These are phyloP conservation scores for Sphaerostilbella broomeana DNA, from an alignment of 2,329 filamentous ascomycete species.

Conservation along the genomic window DNA sequence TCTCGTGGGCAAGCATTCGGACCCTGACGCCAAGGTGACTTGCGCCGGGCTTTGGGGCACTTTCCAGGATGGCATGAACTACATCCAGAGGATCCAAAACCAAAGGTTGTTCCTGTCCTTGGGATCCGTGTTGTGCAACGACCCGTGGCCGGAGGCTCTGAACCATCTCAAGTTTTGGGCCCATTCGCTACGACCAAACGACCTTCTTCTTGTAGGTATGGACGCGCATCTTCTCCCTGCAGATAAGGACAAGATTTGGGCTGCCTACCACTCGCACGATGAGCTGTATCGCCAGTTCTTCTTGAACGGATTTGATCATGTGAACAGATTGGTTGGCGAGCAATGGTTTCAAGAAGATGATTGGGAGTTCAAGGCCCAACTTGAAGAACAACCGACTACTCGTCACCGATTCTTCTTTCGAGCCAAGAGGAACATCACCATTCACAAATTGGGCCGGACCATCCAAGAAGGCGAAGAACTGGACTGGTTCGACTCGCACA, in stretches of 20 bases:
- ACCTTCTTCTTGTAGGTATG: conserved; percentile 35
- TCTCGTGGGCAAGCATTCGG: conserved; percentile 25
- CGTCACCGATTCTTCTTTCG: conserved; percentile 35
- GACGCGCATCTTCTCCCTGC: conserved; percentile 31
- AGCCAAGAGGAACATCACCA: conserved; percentile 28
- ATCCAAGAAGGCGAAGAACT: conserved; percentile 30
- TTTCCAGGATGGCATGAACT: conserved; percentile 30
- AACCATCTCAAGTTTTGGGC: conserved; percentile 32
- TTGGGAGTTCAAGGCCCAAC: conserved; percentile 32
- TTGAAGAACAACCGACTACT: conserved; percentile 31
- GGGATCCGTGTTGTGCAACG: conserved; percentile 37
- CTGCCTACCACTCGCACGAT: conserved; percentile 32
- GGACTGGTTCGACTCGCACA: conserved; percentile 40
- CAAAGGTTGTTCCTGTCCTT: conserved; percentile 35
- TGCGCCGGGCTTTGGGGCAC: conserved; percentile 36
- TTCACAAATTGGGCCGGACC: conserved; percentile 19
- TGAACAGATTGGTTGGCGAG: conserved; percentile 30
- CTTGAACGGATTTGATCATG: conserved; percentile 32
- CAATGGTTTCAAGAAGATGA: conserved; percentile 30
- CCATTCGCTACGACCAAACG: conserved; percentile 26
- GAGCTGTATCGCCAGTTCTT: conserved; percentile 33
- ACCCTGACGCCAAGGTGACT: conserved; percentile 22
- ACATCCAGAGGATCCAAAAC: conserved; percentile 24
- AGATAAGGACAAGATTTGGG: conserved; percentile 33
- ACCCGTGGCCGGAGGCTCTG: conserved; percentile 31